phyloP scores from a whole-genome alignment of 768 basidiomycete genomes.

The Cystobasidium ongulense region DNA sequence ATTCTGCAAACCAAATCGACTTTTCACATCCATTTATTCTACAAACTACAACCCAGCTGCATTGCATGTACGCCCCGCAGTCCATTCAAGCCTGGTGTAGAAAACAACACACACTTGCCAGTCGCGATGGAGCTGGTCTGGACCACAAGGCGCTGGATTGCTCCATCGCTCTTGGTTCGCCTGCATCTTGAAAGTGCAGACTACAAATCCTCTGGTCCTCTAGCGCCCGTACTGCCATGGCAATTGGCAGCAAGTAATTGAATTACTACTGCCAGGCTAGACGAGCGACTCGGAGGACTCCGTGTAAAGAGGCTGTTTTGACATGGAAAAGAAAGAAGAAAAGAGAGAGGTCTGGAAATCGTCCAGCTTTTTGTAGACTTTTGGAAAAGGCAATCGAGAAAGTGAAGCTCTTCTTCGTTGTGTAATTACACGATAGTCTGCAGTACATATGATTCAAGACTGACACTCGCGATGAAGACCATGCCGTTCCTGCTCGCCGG shows the following conservation, averaged over 20 bases:
- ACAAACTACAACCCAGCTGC: background rate
- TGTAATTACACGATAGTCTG: too few species aligned
- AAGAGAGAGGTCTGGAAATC: background rate
- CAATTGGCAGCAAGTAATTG: background rate
- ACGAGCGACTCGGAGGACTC: conserved; percentile 22
- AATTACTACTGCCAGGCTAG: background rate
- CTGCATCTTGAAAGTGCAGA: background rate
- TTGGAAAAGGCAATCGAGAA: background rate
- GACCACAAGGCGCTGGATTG: background rate
- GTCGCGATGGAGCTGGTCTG: background rate
- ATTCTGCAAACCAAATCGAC: background rate
- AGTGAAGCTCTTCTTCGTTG: too few species aligned
- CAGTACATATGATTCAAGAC: too few species aligned
- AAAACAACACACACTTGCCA: conserved; percentile 1
- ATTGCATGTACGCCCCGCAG: conserved; percentile 14
- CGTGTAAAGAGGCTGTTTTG: conserved; percentile 11
- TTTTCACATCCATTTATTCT: background rate
- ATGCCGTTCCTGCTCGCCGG: background rate
- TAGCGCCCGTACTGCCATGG: conserved; percentile 9
- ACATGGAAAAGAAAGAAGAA: conserved; percentile 7
- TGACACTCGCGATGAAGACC: background rate
- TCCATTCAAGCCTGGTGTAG: conserved; percentile 6
- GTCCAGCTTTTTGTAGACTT: background rate
- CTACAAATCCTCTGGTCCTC: conserved; percentile 12
- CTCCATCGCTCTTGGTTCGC: background rate